Evolutionary conservation across 768 basidiomycete genomes (phyloP).

Genomic region (Amanita phalloides): DNA sequence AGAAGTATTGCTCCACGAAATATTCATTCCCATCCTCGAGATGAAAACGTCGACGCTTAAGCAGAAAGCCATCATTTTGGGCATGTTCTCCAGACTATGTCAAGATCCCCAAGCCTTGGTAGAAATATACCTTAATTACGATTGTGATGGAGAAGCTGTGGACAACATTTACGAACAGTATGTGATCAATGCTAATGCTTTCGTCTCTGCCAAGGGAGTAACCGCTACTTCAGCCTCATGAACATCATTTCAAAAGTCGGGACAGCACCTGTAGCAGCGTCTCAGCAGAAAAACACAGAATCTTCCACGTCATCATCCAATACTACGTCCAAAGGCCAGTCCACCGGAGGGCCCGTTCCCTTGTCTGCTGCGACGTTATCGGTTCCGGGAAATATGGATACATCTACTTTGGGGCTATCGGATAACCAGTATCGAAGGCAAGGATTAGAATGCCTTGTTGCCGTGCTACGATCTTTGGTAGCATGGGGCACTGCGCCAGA

Average conservation of each 20-base stretch:
- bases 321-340: conserved; percentile 36
- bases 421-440: conserved; percentile 83
- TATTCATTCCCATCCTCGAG: conserved; percentile 96
- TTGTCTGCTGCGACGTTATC: conserved; percentile 56
- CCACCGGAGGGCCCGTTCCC: conserved; percentile 35
- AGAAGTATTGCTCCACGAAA: conserved; percentile 95
- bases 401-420: conserved; percentile 55
- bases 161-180: conserved; percentile 98
- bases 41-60: conserved; percentile 94
- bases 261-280: conserved; percentile 38
- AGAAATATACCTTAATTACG: conserved; percentile 98
- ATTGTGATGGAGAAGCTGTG: conserved; percentile 88
- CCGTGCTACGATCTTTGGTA: conserved; percentile 82
- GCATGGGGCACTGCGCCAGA: conserved; percentile 70
- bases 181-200: not conserved
- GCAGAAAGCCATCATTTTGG: conserved; percentile 88
- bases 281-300: conserved; percentile 41
- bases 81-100: conserved; percentile 78
- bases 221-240: conserved; percentile 49
- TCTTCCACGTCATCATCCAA: conserved; percentile 50
- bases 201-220: conserved; percentile 1
- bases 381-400: conserved; percentile 58
- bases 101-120: conserved; percentile 97
- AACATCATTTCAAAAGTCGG: conserved; percentile 94
- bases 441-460: conserved; percentile 88